Conservation (phyloP, 176 grass and related monocot species). For the Hyparrhenia diplandra region DNA sequence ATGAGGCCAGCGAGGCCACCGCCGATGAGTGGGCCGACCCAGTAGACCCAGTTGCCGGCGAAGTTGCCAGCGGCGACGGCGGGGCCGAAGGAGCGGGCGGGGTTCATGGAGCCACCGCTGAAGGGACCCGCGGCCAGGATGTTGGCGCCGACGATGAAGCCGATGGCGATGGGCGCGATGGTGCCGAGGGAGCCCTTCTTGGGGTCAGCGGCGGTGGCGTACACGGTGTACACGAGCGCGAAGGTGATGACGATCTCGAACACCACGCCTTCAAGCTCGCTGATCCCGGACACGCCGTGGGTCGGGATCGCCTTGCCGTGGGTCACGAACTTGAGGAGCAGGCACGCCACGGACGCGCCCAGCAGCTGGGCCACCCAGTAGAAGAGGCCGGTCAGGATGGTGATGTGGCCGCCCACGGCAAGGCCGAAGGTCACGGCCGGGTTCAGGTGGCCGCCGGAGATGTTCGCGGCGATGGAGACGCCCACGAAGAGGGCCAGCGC, state of each 20-base stretch:
- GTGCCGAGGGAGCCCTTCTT: constrained; percentile 92
- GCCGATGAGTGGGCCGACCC: constrained; percentile 86
- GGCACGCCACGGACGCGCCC: constrained; percentile 63
- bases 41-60: constrained; percentile 87
- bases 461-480: constrained; percentile 82
- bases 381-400: constrained; percentile 86
- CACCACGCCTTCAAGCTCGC: constrained; percentile 71
- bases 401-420: constrained; percentile 82
- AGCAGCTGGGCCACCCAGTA: constrained; percentile 93
- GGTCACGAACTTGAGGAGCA: constrained; percentile 87
- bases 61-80: constrained; percentile 82
- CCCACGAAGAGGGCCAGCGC: constrained; percentile 82
- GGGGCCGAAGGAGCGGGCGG: constrained; percentile 82
- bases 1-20: constrained; percentile 75
- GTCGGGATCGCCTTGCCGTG: constrained; percentile 88
- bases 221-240: constrained; percentile 94
- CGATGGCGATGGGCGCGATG: constrained; percentile 87
- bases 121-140: constrained; percentile 86
- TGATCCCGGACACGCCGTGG: constrained; percentile 64
- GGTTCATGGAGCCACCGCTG: constrained; percentile 98
- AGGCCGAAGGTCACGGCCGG: constrained; percentile 89
- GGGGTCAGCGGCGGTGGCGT: constrained; percentile 89
- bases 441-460: constrained; percentile 93
- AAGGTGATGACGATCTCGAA: constrained; percentile 93
- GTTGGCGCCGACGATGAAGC: constrained; percentile 97